These are phyloP conservation scores for Bromus sterilis DNA, from an alignment of 176 grass and related monocot genomes.

Conservation along the genomic window DNA sequence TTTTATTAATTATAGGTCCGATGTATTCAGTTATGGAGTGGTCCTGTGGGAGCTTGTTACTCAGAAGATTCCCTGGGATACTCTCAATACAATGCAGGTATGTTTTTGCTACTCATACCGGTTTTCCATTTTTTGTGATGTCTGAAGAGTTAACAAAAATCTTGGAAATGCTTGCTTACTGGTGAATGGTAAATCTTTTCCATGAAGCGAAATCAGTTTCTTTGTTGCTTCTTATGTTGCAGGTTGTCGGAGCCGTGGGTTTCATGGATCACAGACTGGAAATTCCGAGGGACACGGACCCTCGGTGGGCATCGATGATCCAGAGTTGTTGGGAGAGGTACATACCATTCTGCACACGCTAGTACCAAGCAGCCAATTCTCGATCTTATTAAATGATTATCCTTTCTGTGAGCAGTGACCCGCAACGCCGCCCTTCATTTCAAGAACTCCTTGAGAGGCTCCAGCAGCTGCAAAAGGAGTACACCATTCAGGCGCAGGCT, in stretches of 20 bases:
- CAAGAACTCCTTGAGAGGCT: constrained; percentile 64
- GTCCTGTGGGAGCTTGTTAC: constrained; percentile 93
- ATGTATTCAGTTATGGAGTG: constrained; percentile 89
- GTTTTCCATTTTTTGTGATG: background rate
- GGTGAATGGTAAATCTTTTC: background rate
- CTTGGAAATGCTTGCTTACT: background rate
- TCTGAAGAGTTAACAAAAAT: background rate
- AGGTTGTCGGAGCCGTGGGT: constrained; percentile 84
- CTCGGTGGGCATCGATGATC: constrained; percentile 69
- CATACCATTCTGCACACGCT: background rate
- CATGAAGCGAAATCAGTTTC: background rate
- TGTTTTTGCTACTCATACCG: background rate
- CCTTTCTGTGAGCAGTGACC: constrained; percentile 46
- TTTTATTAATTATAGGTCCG: constrained; percentile 57
- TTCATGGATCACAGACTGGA: constrained; percentile 93
- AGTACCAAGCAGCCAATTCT: background rate
- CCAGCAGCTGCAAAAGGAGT: constrained; percentile 48
- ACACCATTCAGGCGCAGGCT: constrained; percentile 31
- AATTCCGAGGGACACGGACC: constrained; percentile 53
- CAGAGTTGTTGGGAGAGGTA: constrained; percentile 93
- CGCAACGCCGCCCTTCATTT: constrained; percentile 56
- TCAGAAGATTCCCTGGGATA: constrained; percentile 91
- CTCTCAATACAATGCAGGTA: constrained; percentile 89
- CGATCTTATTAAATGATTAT: background rate
- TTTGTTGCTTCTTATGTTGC: constrained; percentile 5